phyloP scores from a whole-genome alignment of 495 filamentous ascomycete genomes.

The Penicillium pulvis region DNA sequence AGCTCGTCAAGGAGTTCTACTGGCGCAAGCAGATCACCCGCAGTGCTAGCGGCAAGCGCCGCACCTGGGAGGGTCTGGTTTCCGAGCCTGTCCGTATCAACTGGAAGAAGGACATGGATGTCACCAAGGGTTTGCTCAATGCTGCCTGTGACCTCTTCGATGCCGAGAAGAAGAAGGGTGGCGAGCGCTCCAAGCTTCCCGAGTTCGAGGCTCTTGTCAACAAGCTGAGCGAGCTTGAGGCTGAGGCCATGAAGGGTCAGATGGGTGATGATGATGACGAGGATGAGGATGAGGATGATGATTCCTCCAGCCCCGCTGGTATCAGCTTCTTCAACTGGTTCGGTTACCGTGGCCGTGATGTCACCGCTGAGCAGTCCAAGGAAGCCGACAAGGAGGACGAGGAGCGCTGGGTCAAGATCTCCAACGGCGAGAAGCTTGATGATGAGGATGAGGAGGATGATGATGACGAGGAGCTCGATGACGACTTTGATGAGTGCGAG shows the following conservation, averaged over 20 bases:
- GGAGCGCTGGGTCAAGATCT: slow-evolving; percentile 57
- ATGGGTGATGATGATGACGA: slow-evolving; percentile 41
- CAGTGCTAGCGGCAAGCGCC: slow-evolving; percentile 50
- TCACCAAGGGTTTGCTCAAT: slow-evolving; percentile 77
- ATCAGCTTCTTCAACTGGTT: slow-evolving; percentile 89
- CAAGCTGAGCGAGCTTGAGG: slow-evolving; percentile 42
- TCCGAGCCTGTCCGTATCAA: slow-evolving; percentile 82
- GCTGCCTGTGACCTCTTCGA: slow-evolving; percentile 68
- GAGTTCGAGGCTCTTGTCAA: slow-evolving; percentile 54
- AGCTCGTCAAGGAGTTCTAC: slow-evolving; percentile 89
- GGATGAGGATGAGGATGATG: slow-evolving; percentile 53
- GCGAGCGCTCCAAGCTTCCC: slow-evolving; percentile 42
- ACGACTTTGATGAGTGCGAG: slow-evolving; percentile 64
- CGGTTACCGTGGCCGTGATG: slow-evolving; percentile 65
- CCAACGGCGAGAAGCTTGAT: slow-evolving; percentile 53
- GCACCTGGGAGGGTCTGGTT: slow-evolving; percentile 68
- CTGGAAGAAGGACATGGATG: slow-evolving; percentile 84
- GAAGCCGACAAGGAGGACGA: slow-evolving; percentile 58
- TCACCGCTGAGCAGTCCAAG: slow-evolving; percentile 70
- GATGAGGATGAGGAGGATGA: slow-evolving; percentile 46
- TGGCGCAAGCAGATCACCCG: slow-evolving; percentile 57
- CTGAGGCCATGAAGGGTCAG: slow-evolving; percentile 22
- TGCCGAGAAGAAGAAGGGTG: slow-evolving; percentile 53
- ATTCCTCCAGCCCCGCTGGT: slow-evolving; percentile 55
- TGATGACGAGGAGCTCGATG: slow-evolving; percentile 53